Evolutionary conservation across 2,329 filamentous ascomycete genomes (phyloP), one percentile per base, ranked within the genome.

Genomic region (Pseudocercospora fuligena): DNA sequence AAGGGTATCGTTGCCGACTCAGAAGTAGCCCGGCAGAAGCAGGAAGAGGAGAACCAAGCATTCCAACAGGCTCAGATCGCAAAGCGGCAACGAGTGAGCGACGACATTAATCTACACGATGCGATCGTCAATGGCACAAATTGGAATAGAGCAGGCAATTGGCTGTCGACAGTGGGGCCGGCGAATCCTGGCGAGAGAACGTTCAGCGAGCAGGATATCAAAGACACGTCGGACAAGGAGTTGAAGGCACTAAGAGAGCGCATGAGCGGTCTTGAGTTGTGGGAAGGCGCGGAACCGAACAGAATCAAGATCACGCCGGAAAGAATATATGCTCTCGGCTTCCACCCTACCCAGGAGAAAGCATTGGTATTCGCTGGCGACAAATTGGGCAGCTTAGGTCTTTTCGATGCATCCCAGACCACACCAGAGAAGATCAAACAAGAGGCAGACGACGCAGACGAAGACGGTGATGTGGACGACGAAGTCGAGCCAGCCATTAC

Each of bases 221-320:
- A 90, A 67, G 88, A 92, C 69, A 97, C 92, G 0, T 89, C 87
- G 0, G 89, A 97, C 74, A 89, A 91, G 73, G 89, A 90, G 23
- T 76, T 98, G 7, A 91, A 90, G 75, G 86, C 86, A 0, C 71
- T 97, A 63, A 84, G 94, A 33, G 84, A 92, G 76, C 89, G 89
- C 54, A 94, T 98, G 90, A 90, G 88, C 67, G 84, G 87, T 0
- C 79, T 99, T 21, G 84, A 90, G 69, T 77, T 99, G 0, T 98
- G 96, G 82, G 90, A 96, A 65, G 89, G 89, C 14, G 97, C 92
- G 85, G 87, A 89, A 21, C 93, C 94, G 0, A 94, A 90, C 73
- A 87, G 92, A 61, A 95, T 97, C 74, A 98, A 97, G 77, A 90
- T 97, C 58, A 94, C 92, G 0, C 94, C 93, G 0, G 93, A 97